Base-by-base conservation (phyloP, 768 basidiomycete genomes). In the Agaricus bisporus region DNA sequence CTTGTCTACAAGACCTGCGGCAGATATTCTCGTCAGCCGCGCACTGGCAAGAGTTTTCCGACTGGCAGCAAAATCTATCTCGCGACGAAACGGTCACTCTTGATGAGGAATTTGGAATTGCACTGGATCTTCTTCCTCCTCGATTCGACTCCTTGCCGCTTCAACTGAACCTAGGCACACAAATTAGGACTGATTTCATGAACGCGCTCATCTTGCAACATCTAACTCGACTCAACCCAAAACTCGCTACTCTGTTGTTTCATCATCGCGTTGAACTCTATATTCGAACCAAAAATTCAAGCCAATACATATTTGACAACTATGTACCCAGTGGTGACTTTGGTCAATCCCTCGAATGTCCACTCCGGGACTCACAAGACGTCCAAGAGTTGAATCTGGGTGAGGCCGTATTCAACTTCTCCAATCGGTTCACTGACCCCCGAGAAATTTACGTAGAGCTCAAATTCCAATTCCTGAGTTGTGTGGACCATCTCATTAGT, bases 121-220 rank as follows among this genome's bases (percentile, higher is more conserved):
- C 15, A 2, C 38, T n/a, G 15, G 38, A 39, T 15, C 15, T 6
- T 39, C 12, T 82, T 64, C 15, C 12, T 39, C 3, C 82, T 64
- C 18, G 82, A 2, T 6, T 6, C 15, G 38, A 17, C 15, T 11
- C 7, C 15, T 14, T 17, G n/a, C 15, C 38, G 17, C 17, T 39
- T 39, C 35, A 36, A 15, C 15, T 17, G 38, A 11, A 32, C 2
- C n/a, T 14, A 5, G 38, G 8, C 5, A 15, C 12, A 2, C 7
- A 17, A 39, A 39, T 39, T 14, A 39, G 17, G 12, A n/a, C 5
- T 6, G 51, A 53, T 18, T 53, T 53, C 12, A 36, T 53, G 22
- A 53, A 53, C 18, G 51, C 51, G 0, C 43, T 38, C n/a, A 43
- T 43, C 7, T 43, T 53, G 8, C 51, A 53, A 11, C 44, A 46